Evolutionary conservation across 352 stramenopile genomes (phyloP).

Genomic region (Globisporangium radiosum): DNA sequence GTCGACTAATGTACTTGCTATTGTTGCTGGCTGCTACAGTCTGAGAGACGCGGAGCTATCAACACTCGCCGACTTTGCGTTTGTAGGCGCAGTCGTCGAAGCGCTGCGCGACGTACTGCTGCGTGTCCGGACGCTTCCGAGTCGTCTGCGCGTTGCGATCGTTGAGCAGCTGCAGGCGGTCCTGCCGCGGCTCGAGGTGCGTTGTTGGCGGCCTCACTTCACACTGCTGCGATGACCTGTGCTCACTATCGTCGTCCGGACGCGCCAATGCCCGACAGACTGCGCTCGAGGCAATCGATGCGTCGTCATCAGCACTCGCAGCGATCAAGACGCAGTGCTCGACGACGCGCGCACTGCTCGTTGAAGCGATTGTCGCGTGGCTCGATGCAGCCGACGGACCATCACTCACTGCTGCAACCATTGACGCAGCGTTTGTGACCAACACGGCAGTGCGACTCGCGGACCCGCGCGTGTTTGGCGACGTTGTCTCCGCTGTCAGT

Average conservation of each 20-base stretch:
- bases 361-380: conserved; percentile 60
- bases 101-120: conserved; percentile 49
- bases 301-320: conserved; percentile 21
- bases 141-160: conserved; percentile 20
- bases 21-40: conserved; percentile 13
- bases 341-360: conserved; percentile 45
- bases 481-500: conserved; percentile 36
- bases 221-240: conserved; percentile 1
- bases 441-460: conserved; percentile 58
- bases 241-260: neutral
- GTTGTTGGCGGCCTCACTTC: neutral
- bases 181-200: conserved; percentile 60
- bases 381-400: conserved; percentile 38
- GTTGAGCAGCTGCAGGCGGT: conserved; percentile 33
- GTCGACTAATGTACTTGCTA: too few species aligned
- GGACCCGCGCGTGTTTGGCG: conserved; percentile 63
- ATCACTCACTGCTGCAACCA: conserved; percentile 5
- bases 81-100: conserved; percentile 39
- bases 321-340: conserved; percentile 49
- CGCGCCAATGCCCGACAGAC: conserved; percentile 5
- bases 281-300: conserved; percentile 26
- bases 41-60: conserved; percentile 27
- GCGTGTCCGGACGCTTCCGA: conserved; percentile 23
- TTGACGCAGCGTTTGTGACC: conserved; percentile 47
- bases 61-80: conserved; percentile 49